Percentiles rank a stretch among this genome's conserved stretches.
Evolutionary conservation across 1,284 basidiomycete species (phyloP).

Genomic region (Sutorius eximius): DNA sequence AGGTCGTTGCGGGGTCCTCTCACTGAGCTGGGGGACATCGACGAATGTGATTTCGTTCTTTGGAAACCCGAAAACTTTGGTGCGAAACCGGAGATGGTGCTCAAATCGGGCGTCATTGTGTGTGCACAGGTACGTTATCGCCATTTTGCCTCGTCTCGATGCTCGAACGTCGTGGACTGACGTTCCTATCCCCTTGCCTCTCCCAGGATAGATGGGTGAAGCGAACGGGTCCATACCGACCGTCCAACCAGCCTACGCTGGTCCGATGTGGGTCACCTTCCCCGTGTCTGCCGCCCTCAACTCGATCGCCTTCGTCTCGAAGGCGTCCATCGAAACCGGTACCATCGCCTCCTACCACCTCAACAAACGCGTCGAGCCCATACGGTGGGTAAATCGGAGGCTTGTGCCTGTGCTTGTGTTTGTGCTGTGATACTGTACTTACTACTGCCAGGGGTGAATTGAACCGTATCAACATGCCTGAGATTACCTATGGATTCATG

Average conservation of each 20-base stretch:
- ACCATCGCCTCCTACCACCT: constrained; percentile 72
- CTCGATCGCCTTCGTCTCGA: constrained; percentile 86
- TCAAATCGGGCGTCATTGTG: constrained; percentile 93
- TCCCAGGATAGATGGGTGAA: constrained; percentile 74
- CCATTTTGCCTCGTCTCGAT: not conserved
- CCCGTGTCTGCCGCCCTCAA: constrained; percentile 75
- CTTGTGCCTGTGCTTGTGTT: not conserved
- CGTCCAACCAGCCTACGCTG: constrained; percentile 83
- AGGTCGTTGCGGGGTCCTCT: constrained; percentile 75
- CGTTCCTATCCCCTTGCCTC: not conserved
- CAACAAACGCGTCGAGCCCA: constrained; percentile 70
- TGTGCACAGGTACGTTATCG: constrained; percentile 71
- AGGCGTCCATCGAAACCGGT: constrained; percentile 65
- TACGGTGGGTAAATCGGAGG: not conserved
- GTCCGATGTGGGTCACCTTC: constrained; percentile 89
- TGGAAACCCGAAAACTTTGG: constrained; percentile 96
- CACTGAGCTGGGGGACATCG: constrained; percentile 57
- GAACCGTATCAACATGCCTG: not conserved
- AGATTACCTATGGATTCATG: not conserved
- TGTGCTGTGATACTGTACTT: not conserved
- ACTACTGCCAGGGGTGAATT: no score
- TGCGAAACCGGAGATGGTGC: constrained; percentile 85
- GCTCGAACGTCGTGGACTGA: not conserved
- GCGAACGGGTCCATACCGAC: constrained; percentile 93
- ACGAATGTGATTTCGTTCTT: constrained; percentile 80